These are phyloP conservation scores for Boletus huronensis DNA, from an alignment of 768 basidiomycete genomes.

Conservation along the genomic window DNA sequence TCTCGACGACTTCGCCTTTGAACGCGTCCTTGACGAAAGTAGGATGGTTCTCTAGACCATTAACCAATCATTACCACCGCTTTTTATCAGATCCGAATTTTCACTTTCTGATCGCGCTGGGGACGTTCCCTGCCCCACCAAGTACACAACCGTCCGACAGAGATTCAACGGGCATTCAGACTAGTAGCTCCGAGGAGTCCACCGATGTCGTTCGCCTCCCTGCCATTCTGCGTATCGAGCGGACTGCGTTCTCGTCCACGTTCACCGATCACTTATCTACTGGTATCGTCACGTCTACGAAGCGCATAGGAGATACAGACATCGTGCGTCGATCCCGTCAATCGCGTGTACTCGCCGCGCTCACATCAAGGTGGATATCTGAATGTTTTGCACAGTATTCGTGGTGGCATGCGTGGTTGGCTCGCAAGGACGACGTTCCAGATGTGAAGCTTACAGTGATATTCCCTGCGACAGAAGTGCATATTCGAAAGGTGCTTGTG, in stretches of 20 bases:
- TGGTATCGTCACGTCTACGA: conserved; percentile 38
- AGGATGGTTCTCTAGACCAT: neutral
- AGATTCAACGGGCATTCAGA: neutral
- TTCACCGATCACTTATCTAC: conserved; percentile 37
- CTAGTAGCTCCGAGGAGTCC: neutral
- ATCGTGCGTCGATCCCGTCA: conserved; percentile 45
- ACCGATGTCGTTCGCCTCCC: conserved; percentile 30
- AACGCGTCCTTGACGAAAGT: conserved; percentile 55
- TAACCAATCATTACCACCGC: neutral
- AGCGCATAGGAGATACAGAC: conserved; percentile 59
- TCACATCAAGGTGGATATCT: neutral
- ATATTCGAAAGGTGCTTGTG: conserved; percentile 62
- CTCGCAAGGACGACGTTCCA: conserved; percentile 33
- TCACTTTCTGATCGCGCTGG: conserved; percentile 64
- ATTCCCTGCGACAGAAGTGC: conserved; percentile 84
- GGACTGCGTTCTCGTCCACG: conserved; percentile 57
- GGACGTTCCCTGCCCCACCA: conserved; percentile 45
- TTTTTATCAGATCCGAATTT: conserved; percentile 50
- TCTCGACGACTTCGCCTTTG: conserved; percentile 46
- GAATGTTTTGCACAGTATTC: conserved; percentile 56
- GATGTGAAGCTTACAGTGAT: conserved; percentile 86
- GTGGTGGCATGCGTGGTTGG: conserved; percentile 76
- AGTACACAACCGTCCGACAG: neutral
- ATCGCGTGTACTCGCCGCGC: neutral
- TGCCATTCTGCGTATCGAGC: conserved; percentile 77